Conservation (phyloP, 345 rosid species). For the Salix udensis region DNA sequence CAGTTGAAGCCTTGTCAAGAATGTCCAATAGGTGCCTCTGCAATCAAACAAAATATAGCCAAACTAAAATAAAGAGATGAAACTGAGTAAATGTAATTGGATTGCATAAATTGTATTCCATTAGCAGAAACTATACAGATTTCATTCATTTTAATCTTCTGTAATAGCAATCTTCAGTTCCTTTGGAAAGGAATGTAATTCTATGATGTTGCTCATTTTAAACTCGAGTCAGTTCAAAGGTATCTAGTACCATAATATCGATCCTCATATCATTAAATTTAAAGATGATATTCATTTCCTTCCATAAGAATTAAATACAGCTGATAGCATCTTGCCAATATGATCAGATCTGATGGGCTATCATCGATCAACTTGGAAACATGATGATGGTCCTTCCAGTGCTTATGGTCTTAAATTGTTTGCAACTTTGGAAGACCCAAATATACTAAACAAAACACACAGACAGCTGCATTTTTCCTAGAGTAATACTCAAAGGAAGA, state of each 20-base stretch:
- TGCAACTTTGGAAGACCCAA: background rate
- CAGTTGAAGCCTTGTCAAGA: conserved; percentile 51
- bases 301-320: background rate
- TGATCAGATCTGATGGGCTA: background rate
- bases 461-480: background rate
- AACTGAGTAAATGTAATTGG: background rate
- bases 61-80: conserved; percentile 1
- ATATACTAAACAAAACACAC: background rate
- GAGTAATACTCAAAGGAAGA: background rate
- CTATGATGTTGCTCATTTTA: background rate
- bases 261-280: too few relatives aligned
- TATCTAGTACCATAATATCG: too few relatives aligned
- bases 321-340: background rate
- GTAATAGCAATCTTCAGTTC: background rate
- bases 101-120: background rate
- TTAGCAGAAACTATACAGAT: background rate
- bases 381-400: background rate
- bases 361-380: background rate
- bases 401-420: background rate
- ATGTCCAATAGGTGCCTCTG: conserved; percentile 65
- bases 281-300: background rate
- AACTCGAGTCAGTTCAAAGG: background rate
- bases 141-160: background rate
- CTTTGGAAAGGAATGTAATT: background rate
- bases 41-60: conserved; percentile 20